Conservation (phyloP, 2,329 filamentous ascomycete genomes). For the Ophiognomonia clavigignenti-juglandacearum region DNA sequence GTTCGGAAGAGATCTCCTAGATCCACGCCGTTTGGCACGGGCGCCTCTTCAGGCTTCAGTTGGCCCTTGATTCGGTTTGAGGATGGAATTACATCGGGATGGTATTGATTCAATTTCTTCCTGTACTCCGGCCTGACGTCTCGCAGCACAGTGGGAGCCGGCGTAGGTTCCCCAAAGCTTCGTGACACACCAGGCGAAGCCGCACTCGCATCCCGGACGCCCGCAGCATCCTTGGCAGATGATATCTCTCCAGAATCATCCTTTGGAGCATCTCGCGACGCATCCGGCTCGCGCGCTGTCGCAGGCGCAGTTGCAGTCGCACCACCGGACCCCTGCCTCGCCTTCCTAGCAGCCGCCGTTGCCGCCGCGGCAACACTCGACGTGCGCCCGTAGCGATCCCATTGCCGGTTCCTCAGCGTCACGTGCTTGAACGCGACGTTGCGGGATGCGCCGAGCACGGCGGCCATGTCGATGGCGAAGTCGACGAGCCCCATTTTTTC, state of each 20-base stretch:
- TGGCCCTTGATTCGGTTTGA: too few species aligned
- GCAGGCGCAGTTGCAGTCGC: too few species aligned
- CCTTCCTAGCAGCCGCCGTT: conserved; percentile 24
- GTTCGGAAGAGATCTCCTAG: conserved; percentile 15
- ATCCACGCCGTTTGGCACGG: conserved; percentile 7
- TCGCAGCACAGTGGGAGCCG: too few species aligned
- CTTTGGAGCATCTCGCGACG: too few species aligned
- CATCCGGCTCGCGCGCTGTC: too few species aligned
- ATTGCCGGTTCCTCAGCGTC: conserved; percentile 50
- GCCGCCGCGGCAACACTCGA: conserved; percentile 37
- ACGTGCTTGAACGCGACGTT: conserved; percentile 61
- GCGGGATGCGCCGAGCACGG: conserved; percentile 65
- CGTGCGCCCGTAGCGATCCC: conserved; percentile 44
- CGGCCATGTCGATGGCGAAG: conserved; percentile 63
- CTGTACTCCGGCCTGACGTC: too few species aligned
- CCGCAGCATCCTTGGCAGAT: too few species aligned
- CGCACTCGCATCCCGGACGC: too few species aligned
- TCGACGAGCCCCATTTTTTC: conserved; percentile 55
- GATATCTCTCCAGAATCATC: too few species aligned
- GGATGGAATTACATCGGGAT: too few species aligned
- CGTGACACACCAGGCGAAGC: too few species aligned
- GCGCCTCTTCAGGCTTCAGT: background rate
- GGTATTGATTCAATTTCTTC: too few species aligned
- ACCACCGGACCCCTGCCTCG: background rate
- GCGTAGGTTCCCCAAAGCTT: background rate